Evolutionary conservation across 768 basidiomycete species (phyloP).

Genomic region (Floccularia luteovirens): DNA sequence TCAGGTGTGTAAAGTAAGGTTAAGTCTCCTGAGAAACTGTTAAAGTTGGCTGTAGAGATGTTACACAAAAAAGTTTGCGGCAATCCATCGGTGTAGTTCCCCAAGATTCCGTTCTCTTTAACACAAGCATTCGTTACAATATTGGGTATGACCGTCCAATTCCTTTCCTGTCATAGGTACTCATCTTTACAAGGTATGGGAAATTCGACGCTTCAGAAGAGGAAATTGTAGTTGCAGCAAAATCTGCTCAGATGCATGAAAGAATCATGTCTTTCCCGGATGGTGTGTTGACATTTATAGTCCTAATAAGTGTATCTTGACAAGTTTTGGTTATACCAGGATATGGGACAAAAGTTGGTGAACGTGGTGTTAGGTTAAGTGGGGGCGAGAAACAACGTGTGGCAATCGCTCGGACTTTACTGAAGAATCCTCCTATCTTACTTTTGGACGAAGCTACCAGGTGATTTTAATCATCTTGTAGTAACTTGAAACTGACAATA

Average conservation of each 20-base stretch:
- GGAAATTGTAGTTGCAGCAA: conserved; percentile 74
- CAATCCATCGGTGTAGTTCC: conserved; percentile 87
- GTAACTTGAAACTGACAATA: conserved; percentile 2
- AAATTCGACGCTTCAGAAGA: conserved; percentile 63
- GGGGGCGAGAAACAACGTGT: conserved; percentile 91
- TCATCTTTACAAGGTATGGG: conserved; percentile 49
- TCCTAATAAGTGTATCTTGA: background rate
- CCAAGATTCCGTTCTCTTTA: conserved; percentile 74
- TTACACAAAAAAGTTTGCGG: conserved; percentile 76
- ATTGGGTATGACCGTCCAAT: conserved; percentile 43
- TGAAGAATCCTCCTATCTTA: conserved; percentile 81
- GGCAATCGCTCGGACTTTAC: conserved; percentile 77
- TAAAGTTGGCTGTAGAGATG: conserved; percentile 37
- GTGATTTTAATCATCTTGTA: conserved; percentile 18
- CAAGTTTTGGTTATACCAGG: conserved; percentile 18
- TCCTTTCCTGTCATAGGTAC: background rate
- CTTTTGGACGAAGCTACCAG: conserved; percentile 76
- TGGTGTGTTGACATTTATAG: conserved; percentile 19
- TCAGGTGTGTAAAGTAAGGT: conserved; percentile 28
- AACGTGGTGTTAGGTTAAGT: conserved; percentile 75
- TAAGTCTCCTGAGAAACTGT: background rate
- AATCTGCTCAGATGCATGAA: conserved; percentile 84
- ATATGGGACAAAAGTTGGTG: conserved; percentile 86
- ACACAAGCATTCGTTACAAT: conserved; percentile 63
- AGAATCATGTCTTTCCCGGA: conserved; percentile 80